Conservation (phyloP, 257 asterid genomes). For the Solanum acaule region DNA sequence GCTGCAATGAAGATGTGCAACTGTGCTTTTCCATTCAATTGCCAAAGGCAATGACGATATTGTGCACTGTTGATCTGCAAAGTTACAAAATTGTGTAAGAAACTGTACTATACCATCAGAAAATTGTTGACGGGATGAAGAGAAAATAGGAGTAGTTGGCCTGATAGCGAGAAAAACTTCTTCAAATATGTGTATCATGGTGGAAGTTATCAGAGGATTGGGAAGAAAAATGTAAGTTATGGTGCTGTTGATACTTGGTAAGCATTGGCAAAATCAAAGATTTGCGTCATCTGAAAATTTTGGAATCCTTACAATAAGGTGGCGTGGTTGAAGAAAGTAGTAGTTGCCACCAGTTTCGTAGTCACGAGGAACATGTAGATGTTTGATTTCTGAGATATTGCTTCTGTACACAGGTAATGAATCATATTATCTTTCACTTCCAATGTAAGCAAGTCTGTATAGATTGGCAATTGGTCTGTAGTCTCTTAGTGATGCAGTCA, state of each 20-base stretch:
- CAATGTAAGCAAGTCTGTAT: conserved; percentile 22
- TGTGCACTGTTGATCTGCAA: conserved; percentile 8
- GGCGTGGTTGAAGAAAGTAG: neutral
- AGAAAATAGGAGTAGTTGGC: conserved; percentile 13
- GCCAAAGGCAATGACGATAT: conserved; percentile 3
- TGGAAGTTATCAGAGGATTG: neutral
- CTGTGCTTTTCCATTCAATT: conserved; percentile 3
- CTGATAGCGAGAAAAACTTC: conserved; percentile 4
- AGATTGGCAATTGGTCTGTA: conserved; percentile 16
- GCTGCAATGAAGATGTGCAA: conserved; percentile 2
- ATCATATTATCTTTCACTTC: conserved; percentile 5
- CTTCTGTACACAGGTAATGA: conserved; percentile 19
- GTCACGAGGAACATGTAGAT: neutral
- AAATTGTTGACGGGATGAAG: conserved; percentile 3
- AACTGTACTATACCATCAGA: conserved; percentile 20
- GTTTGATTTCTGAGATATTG: neutral
- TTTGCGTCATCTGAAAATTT: neutral
- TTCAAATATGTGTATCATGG: conserved; percentile 9
- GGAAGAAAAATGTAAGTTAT: neutral
- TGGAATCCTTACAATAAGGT: neutral
- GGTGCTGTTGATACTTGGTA: neutral
- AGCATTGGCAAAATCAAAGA: neutral
- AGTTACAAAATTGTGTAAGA: neutral
- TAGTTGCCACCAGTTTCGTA: neutral
- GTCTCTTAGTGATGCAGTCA: neutral